Base-by-base conservation (phyloP, 495 filamentous ascomycete species). In the Penicillium pulvis region DNA sequence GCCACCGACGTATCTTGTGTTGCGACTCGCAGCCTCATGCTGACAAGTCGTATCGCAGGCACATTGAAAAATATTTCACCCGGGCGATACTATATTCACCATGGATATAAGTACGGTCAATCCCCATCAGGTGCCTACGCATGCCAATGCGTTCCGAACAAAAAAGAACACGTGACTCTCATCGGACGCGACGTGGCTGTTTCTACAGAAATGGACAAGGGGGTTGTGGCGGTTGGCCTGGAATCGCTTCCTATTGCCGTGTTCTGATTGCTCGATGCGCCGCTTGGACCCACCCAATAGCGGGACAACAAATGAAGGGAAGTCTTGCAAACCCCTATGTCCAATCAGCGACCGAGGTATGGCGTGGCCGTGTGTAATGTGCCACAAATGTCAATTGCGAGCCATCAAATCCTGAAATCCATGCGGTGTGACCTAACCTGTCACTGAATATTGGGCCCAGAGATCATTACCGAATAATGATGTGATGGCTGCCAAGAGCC, bases 391-490 rank as follows among this genome's bases (percentile, higher is more conserved):
- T 47, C 45, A 47, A 28, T 28, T 3, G 6, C 6, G 28, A 28
- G 28, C 28, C 14, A 17, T n/a, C 24, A 49, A 6, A 30, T 31
- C 46, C 14, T 16, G 46, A 49, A n/a, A 28, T 31, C 26, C 26
- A 46, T 30, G 46, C 46, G 26, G 46, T 49, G 46, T 49, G 46
- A 49, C 46, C 46, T 33, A 26, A 48, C 39, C 16, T n/a, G 24
- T 28, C 23, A 24, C 9, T 26, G 4, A 14, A 5, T 24, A 12
- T 47, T 47, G 44, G 44, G 24, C 24, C 44, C 5, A 20, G 44
- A 28, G 26, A 14, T 6, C 4, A 49, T 47, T 12, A 47, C 26
- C 3, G 6, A 47, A 47, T 47, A 14, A 47, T 47, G 46, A 49
- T 24, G 46, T 28, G 26, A 49, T 31, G 23, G 46, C 10, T 31